Evolutionary conservation across 2,329 filamentous ascomycete species (phyloP).

Genomic region (Pseudogymnoascus destructans): DNA sequence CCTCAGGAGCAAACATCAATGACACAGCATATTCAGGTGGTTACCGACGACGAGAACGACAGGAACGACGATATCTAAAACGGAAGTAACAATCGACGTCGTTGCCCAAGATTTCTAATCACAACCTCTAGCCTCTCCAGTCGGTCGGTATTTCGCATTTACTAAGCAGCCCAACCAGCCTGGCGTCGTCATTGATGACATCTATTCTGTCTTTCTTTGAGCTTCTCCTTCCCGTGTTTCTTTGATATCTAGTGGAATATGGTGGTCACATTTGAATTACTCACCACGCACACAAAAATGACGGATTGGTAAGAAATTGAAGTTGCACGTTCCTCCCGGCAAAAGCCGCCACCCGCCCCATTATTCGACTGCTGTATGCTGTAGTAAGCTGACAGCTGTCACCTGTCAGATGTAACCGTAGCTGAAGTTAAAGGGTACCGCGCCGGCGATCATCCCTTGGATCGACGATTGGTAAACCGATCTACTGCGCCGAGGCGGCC

Average conservation of each 20-base stretch:
- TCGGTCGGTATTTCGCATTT: background rate
- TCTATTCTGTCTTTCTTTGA: background rate
- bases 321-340: background rate
- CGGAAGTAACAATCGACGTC: conserved; percentile 1
- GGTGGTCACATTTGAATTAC: background rate
- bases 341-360: background rate
- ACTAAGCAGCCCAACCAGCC: background rate
- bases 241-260: background rate
- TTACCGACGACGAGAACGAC: background rate
- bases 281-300: background rate
- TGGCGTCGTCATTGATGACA: background rate
- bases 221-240: background rate
- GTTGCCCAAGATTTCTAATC: conserved; percentile 1
- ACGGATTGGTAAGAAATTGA: background rate
- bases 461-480: background rate
- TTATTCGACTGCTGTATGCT: background rate
- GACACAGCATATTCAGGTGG: background rate
- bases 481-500: background rate
- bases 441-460: background rate
- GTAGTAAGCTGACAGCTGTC: background rate
- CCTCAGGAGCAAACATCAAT: background rate
- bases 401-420: background rate
- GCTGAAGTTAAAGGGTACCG: background rate
- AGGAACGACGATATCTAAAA: background rate
- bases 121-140: background rate